Evolutionary conservation across 305 asterid genomes (phyloP).

Genomic region (Rubia tinctorum): DNA sequence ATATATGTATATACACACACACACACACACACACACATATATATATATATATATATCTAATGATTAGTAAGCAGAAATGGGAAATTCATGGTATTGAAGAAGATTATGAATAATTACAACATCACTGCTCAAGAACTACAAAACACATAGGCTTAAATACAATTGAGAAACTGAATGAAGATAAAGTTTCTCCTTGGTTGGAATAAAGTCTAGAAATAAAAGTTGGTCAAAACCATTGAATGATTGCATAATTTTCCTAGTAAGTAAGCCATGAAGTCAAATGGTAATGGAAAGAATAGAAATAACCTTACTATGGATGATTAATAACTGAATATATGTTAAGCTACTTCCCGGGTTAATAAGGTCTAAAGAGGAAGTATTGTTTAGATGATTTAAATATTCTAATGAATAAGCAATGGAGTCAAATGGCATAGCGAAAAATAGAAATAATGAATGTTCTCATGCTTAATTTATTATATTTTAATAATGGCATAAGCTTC

Average conservation of each 20-base stretch:
- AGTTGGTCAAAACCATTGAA: neutral
- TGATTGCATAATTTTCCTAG: neutral
- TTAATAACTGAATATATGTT: neutral
- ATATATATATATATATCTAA: too few species aligned
- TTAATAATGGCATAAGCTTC: neutral
- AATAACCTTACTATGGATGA: neutral
- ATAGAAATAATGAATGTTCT: neutral
- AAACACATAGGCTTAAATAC: too few species aligned
- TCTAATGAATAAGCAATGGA: neutral
- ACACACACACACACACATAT: too few species aligned
- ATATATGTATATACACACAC: too few species aligned
- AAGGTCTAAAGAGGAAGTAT: neutral
- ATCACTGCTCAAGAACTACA: too few species aligned
- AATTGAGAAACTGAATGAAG: too few species aligned
- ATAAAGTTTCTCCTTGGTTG: neutral
- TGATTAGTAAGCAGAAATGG: neutral
- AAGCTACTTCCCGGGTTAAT: neutral
- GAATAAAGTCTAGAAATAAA: neutral
- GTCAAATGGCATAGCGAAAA: neutral
- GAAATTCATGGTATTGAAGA: neutral
- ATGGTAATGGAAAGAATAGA: neutral
- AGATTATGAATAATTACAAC: neutral
- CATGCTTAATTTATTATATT: neutral
- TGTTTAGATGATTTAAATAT: neutral
- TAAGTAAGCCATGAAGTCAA: neutral